Percentiles rank a stretch among this genome's conserved stretches.
Evolutionary conservation across 805 yeast species (phyloP).

Genomic region (Metschnikowia shivogae): DNA sequence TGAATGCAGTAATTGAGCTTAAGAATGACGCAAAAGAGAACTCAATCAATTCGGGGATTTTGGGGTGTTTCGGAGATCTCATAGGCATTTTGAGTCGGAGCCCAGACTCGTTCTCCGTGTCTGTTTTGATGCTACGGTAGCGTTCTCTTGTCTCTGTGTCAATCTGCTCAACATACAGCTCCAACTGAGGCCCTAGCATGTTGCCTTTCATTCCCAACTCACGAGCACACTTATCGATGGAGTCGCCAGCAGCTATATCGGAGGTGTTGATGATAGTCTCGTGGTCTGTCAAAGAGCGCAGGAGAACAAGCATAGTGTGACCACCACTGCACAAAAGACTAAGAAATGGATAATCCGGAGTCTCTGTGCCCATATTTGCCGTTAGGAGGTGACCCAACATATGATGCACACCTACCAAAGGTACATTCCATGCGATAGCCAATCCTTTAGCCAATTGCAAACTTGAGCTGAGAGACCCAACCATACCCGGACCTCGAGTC

Average conservation of each 20-base stretch:
- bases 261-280: constrained; percentile 67
- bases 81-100: constrained; percentile 31
- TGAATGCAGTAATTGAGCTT: constrained; percentile 44
- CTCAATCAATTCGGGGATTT: constrained; percentile 25
- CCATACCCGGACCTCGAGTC: constrained; percentile 97
- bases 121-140: constrained; percentile 22
- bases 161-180: constrained; percentile 41
- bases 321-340: constrained; percentile 89
- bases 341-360: constrained; percentile 54
- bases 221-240: constrained; percentile 89
- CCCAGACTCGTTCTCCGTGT: constrained; percentile 20
- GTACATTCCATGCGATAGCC: constrained; percentile 69
- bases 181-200: constrained; percentile 85
- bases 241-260: constrained; percentile 92
- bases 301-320: constrained; percentile 81
- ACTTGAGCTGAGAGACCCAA: constrained; percentile 80
- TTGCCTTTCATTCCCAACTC: constrained; percentile 75
- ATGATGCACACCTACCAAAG: constrained; percentile 88
- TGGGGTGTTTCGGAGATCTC: constrained; percentile 27
- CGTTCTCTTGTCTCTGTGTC: constrained; percentile 24
- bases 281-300: constrained; percentile 59
- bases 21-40: constrained; percentile 81
- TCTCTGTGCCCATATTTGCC: constrained; percentile 19
- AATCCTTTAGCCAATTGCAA: constrained; percentile 83
- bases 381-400: constrained; percentile 89